Percentiles rank a stretch among this genome's conserved stretches.
Evolutionary conservation across 495 filamentous ascomycete genomes (phyloP).

Genomic region (Collariella sp.): DNA sequence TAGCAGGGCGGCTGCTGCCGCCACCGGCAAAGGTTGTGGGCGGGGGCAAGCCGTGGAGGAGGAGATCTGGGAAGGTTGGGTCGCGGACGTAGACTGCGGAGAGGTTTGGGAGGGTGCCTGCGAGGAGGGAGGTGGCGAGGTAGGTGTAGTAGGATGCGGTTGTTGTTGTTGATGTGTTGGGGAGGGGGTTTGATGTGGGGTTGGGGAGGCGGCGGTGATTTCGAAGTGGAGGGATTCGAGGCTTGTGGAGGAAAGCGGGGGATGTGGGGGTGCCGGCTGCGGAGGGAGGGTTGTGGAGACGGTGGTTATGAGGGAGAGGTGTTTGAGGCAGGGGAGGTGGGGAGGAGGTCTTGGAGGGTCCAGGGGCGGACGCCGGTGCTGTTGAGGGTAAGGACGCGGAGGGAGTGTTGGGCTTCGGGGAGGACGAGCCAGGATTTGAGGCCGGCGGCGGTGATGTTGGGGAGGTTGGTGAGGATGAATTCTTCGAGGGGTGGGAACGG

Average conservation of each 20-base stretch:
- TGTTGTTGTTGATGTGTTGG: too few species aligned
- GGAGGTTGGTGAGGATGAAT: conserved; percentile 57
- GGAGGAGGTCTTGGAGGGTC: conserved; percentile 56
- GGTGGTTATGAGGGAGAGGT: conserved; percentile 57
- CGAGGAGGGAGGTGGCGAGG: conserved; percentile 70
- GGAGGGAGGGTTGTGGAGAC: conserved; percentile 56
- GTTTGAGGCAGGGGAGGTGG: conserved; percentile 50
- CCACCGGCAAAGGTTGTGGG: conserved; percentile 45
- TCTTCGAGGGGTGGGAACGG: conserved; percentile 63
- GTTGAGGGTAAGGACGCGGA: conserved; percentile 55
- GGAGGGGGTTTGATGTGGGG: too few species aligned
- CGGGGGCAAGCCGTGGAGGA: conserved; percentile 55
- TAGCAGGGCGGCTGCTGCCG: conserved; percentile 28
- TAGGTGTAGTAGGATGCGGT: conserved; percentile 73
- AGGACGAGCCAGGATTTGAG: conserved; percentile 52
- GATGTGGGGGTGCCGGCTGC: conserved; percentile 36
- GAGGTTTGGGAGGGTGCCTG: conserved; percentile 64
- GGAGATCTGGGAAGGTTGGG: conserved; percentile 62
- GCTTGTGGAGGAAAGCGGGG: conserved; percentile 58
- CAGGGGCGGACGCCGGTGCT: conserved; percentile 58
- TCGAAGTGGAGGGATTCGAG: conserved; percentile 72
- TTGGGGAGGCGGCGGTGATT: conserved; percentile 58
- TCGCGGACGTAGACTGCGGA: conserved; percentile 77
- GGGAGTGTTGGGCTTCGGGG: conserved; percentile 38
- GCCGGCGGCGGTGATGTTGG: conserved; percentile 61